Evolutionary conservation across 768 basidiomycete species (phyloP), one percentile per base, ranked within the genome.

Genomic region (Panellus pusillus): DNA sequence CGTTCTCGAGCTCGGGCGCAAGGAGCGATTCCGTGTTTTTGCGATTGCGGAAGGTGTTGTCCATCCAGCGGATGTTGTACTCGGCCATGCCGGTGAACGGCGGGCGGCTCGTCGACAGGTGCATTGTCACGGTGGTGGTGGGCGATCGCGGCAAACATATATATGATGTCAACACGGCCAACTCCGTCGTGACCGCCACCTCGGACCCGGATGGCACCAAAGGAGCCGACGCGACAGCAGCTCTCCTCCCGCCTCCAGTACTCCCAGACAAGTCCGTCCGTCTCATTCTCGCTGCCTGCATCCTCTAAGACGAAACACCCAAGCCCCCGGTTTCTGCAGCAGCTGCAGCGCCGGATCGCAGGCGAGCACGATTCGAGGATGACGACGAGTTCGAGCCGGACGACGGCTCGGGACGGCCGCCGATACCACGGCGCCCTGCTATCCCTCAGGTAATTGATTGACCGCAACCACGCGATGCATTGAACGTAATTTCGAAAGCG

Each of bases 211-310:
- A 78, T 79, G 77, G 67, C 74, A 31, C 75, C 77, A 15, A 85
- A 77, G 69, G 89, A 91, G 65, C 87, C 82, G 8, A 89, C 82
- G 15, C 75, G 80, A 37, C 78, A 83, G 44, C 89, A 91, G 57
- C 76, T 90, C 39, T 91, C 89, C 9, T 83, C 87, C 2, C 77
- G 82, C 38, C 79, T 91, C 15, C 68, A 83, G 3, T 91, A 90
- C 67, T 77, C 75, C 59, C 74, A 79, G 32, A 72, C 32, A 35
- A 35, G 32, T 35, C 32, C 32, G 32, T 35, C 9, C 32, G 8
- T 35, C 32, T 2, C 8, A 35, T 35, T 14, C 14, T 35, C 32
- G 14, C 9, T 35, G 11, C 32, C 9, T 35, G 32, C 24, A 24
- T 24, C 24, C 24, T 35, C 14, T 35, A 35, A 7, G 32, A 35